Percentiles rank a stretch among this genome's conserved stretches.
These are phyloP conservation scores for Cichorium intybus DNA, from an alignment of 140 eudicot species.

Conservation along the genomic window DNA sequence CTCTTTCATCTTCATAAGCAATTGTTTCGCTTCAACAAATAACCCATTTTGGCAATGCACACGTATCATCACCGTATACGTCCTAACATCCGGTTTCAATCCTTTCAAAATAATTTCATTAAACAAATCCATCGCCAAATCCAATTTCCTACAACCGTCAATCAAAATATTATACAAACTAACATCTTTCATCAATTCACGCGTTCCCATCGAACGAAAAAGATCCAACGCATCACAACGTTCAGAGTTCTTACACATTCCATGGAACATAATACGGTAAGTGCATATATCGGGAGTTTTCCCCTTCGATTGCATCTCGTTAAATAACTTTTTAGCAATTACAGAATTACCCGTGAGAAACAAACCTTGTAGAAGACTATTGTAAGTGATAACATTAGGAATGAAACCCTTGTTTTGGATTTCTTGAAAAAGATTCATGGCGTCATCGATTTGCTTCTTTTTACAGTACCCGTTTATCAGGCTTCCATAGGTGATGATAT, in stretches of 20 bases:
- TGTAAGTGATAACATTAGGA: conserved; percentile 28
- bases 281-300: conserved; percentile 23
- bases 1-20: conserved; percentile 21
- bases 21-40: conserved; percentile 24
- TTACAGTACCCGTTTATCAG: conserved; percentile 42
- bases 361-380: conserved; percentile 28
- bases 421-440: conserved; percentile 30
- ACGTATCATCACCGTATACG: conserved; percentile 19
- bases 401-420: conserved; percentile 28
- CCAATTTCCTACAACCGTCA: conserved; percentile 9
- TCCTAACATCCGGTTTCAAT: conserved; percentile 21
- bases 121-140: conserved; percentile 26
- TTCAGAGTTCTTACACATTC: conserved; percentile 21
- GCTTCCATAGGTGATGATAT: conserved; percentile 17
- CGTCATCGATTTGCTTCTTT: conserved; percentile 21
- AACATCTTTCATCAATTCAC: conserved; percentile 7
- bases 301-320: conserved; percentile 26
- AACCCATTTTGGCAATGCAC: conserved; percentile 13
- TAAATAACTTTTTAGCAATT: conserved; percentile 16
- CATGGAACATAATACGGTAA: conserved; percentile 28
- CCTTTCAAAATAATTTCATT: conserved; percentile 28
- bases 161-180: conserved; percentile 27
- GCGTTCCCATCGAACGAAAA: conserved; percentile 10
- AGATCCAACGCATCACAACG: conserved; percentile 30
- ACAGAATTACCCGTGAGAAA: conserved; percentile 9